Base-by-base conservation (phyloP, 2,329 filamentous ascomycete species). In the Botryosphaeria dothidea region DNA sequence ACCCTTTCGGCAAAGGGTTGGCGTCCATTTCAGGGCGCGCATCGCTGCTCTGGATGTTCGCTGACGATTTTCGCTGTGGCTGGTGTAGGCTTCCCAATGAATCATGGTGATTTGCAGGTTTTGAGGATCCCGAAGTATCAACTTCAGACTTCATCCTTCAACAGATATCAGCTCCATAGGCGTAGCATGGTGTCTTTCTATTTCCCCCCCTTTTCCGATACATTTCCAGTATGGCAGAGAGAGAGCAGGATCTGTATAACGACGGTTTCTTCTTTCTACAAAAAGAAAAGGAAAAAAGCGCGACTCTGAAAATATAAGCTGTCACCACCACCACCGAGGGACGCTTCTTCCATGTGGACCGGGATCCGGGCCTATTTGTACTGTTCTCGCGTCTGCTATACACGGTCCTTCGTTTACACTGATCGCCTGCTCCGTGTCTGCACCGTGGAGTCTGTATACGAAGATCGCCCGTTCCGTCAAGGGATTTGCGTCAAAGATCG, bases 391-490 rank as follows among this genome's bases (percentile, higher is more conserved):
- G 27, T 29, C 23, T n/a, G 36, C 29, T 19, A 17, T 45, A 23
- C 38, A 60, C 38, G 17, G 56, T 34, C 38, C 52, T 11, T 36
- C 56, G 56, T 27, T 31, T 25, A 23, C 25, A 43, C 17, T 29
- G 56, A 60, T 60, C 56, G 25, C 21, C 56, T 15, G 23, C 25
- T 34, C 38, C 27, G 19, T 21, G 29, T 34, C 41, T 60, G 25
- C 27, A 31, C 56, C 41, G n/a, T 34, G 56, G 27, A 60, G 23
- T 34, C n/a, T 60, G 56, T 46, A 60, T 46, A 60, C 56, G 56
- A 60, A 31, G 56, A 60, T 60, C 56, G 56, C 29, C 56, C 56
- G 56, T 46, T 46, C 56, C 56, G 56, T 41, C 15, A 46, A 25
- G 19, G 38, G 56, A 60, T 60, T 31, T 31, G 19, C 56, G 56